phyloP scores from a whole-genome alignment of 2,329 filamentous ascomycete species.

The Aspergillus udagawae region DNA sequence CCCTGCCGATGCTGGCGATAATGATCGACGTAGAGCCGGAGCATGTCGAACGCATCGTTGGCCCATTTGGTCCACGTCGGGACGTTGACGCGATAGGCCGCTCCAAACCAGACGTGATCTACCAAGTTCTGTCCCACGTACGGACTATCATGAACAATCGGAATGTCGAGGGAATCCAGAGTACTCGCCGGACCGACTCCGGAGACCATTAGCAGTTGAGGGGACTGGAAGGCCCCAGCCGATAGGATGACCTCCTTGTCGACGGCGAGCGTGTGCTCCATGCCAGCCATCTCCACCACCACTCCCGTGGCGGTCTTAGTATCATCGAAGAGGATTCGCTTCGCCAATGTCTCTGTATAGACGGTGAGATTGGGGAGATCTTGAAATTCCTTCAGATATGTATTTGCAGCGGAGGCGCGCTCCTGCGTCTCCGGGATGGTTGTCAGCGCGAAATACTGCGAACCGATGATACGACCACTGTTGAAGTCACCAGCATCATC shows the following conservation, averaged over 20 bases:
- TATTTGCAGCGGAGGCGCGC: conserved; percentile 2
- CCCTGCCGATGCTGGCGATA: conserved; percentile 4
- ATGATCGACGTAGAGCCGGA: background rate
- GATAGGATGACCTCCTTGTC: conserved; percentile 11
- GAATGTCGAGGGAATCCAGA: conserved; percentile 4
- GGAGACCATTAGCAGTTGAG: conserved; percentile 22
- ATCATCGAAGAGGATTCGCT: conserved; percentile 8
- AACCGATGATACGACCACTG: conserved; percentile 5
- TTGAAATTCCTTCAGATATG: conserved; percentile 1
- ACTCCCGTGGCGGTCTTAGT: conserved; percentile 7
- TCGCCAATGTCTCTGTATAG: conserved; percentile 8
- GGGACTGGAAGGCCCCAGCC: conserved; percentile 12
- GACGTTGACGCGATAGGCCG: conserved; percentile 4
- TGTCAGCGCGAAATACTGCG: background rate
- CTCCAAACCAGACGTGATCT: conserved; percentile 10
- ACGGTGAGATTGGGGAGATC: background rate
- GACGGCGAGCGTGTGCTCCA: conserved; percentile 2
- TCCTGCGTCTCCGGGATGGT: conserved; percentile 1
- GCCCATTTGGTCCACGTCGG: conserved; percentile 2
- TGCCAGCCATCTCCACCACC: conserved; percentile 2
- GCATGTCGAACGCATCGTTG: background rate
- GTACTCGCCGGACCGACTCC: conserved; percentile 15
- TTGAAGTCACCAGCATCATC: background rate
- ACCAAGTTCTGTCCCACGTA: conserved; percentile 12
- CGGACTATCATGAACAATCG: conserved; percentile 1